A percentile compares a stretch with the other conserved stretches of the same genome.
Conservation (phyloP, 257 asterid species). For the Solanum bulbocastanum region DNA sequence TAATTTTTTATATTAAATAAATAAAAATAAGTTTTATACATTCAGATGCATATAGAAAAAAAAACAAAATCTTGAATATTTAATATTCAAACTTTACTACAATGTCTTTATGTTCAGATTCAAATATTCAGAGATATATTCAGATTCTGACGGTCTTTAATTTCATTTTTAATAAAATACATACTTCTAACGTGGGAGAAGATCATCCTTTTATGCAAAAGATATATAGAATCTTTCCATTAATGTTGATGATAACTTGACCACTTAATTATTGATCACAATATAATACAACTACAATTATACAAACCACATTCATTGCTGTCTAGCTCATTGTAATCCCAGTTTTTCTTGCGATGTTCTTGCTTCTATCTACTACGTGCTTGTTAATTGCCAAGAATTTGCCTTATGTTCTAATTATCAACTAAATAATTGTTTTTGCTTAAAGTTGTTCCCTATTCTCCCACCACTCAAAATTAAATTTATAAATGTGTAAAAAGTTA, state of each 20-base stretch:
- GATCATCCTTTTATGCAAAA: background rate
- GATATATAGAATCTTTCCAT: background rate
- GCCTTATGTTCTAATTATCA: background rate
- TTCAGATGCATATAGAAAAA: background rate
- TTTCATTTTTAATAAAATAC: background rate
- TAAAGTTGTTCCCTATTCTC: background rate
- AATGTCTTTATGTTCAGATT: background rate
- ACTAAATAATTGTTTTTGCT: background rate
- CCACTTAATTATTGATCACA: background rate
- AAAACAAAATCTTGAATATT: background rate
- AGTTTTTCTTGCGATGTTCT: background rate
- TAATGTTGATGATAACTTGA: background rate
- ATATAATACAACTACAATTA: background rate
- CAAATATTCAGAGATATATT: background rate
- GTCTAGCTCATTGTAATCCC: background rate
- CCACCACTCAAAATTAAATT: background rate
- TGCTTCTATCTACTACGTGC: background rate
- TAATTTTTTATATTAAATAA: background rate
- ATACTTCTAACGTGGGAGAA: background rate
- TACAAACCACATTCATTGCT: background rate
- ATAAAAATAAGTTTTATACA: background rate
- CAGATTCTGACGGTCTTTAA: background rate
- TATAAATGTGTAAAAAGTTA: background rate
- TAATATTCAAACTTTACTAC: background rate
- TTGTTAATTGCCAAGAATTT: background rate